Conservation (phyloP, 306 rosid species). For the Hippophae tibetana region DNA sequence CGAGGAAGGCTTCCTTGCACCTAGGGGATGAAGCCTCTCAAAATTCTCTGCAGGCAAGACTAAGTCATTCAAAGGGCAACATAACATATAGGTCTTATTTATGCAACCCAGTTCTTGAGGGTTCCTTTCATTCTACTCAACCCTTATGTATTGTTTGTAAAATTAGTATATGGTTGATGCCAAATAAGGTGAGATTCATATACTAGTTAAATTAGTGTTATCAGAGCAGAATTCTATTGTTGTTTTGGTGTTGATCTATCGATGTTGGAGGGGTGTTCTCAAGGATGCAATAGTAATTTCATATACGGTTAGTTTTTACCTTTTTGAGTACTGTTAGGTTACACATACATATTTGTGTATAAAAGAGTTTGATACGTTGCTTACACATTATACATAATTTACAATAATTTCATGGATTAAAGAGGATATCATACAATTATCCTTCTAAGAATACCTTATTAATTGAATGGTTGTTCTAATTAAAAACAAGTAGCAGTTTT, state of each 20-base stretch:
- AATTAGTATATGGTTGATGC: conserved; percentile 64
- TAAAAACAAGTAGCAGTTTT: too few species aligned
- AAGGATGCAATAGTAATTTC: too few species aligned
- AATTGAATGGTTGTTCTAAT: too few species aligned
- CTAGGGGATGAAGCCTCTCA: conserved; percentile 62
- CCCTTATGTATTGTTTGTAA: conserved; percentile 45
- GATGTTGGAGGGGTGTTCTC: background rate
- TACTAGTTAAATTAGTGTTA: background rate
- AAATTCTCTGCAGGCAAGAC: conserved; percentile 54
- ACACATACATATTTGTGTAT: too few species aligned
- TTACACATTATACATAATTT: too few species aligned
- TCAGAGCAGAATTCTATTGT: background rate
- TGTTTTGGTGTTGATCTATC: background rate
- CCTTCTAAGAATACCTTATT: too few species aligned
- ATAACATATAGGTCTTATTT: conserved; percentile 63
- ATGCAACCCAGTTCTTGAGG: conserved; percentile 67
- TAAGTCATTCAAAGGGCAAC: conserved; percentile 60
- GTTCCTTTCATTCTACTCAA: conserved; percentile 71
- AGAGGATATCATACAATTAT: too few species aligned
- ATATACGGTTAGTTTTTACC: too few species aligned
- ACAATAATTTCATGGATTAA: too few species aligned
- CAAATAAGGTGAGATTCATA: conserved; percentile 25
- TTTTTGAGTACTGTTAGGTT: too few species aligned
- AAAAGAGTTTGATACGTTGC: too few species aligned
- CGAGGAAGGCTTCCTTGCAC: conserved; percentile 71